These are phyloP conservation scores for Silene vulgaris DNA, from an alignment of 179 eudicot species.

Conservation along the genomic window DNA sequence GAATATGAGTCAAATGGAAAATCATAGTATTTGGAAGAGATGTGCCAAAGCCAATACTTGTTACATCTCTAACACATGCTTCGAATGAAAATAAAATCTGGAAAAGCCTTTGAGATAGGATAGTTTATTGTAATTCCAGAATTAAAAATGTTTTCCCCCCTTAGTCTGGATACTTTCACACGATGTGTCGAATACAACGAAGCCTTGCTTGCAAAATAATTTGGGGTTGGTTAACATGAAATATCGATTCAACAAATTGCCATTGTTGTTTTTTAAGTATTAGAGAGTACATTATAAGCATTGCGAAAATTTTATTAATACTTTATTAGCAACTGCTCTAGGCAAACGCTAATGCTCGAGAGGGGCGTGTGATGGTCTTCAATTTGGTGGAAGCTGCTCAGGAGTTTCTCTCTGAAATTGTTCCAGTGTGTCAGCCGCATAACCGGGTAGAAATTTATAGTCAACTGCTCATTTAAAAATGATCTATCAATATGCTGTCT, in stretches of 20 bases:
- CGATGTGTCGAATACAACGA: neutral
- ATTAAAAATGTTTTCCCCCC: neutral
- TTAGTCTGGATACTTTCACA: neutral
- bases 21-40: constrained; percentile 7
- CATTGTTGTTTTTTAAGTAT: neutral
- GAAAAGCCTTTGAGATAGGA: neutral
- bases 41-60: neutral
- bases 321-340: constrained; percentile 28
- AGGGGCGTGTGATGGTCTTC: constrained; percentile 98
- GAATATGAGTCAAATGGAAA: neutral
- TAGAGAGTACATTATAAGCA: neutral
- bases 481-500: constrained; percentile 9
- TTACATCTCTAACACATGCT: neutral
- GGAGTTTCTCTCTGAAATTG: constrained; percentile 93
- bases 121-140: neutral
- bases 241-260: neutral
- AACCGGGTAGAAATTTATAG: constrained; percentile 36
- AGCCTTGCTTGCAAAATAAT: neutral
- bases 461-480: neutral
- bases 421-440: constrained; percentile 43
- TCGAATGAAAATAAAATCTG: neutral
- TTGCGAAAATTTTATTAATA: constrained; percentile 3
- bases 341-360: constrained; percentile 97
- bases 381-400: constrained; percentile 99
- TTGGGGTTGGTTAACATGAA: neutral